Percentiles rank a stretch among this genome's conserved stretches.
Evolutionary conservation across 106 monocot species (phyloP).

Genomic region (Acanthochlamys bracteata): DNA sequence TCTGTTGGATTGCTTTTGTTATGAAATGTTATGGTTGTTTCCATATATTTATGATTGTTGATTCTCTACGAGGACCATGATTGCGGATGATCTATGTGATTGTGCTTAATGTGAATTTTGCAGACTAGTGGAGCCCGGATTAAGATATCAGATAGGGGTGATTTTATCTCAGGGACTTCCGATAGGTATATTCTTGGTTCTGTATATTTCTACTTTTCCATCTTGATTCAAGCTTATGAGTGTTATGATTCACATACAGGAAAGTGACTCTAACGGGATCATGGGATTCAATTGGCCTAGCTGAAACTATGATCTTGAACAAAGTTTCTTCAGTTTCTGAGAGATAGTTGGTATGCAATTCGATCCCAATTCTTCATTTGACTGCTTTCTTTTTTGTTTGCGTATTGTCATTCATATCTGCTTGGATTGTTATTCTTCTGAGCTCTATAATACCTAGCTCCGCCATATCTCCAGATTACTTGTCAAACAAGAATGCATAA

Average conservation of each 20-base stretch:
- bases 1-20: too few relatives aligned
- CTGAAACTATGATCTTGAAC: constrained; percentile 63
- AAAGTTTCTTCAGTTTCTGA: constrained; percentile 49
- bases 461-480: too few relatives aligned
- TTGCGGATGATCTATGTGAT: neutral
- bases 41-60: too few relatives aligned
- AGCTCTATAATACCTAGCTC: too few relatives aligned
- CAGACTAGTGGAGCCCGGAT: constrained; percentile 87
- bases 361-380: neutral
- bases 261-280: constrained; percentile 68
- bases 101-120: constrained; percentile 4
- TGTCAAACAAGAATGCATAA: too few relatives aligned
- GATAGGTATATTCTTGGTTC: constrained; percentile 48
- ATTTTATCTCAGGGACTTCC: constrained; percentile 85
- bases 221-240: too few relatives aligned
- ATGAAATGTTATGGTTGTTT: too few relatives aligned
- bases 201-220: neutral
- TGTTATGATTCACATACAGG: constrained; percentile 16
- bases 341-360: constrained; percentile 18
- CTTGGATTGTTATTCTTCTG: neutral
- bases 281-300: constrained; percentile 49
- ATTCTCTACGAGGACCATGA: too few relatives aligned
- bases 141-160: constrained; percentile 97
- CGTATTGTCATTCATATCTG: neutral
- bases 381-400: neutral